Percentiles rank a stretch among this genome's conserved stretches.
These are phyloP conservation scores for Paramecium bursaria DNA, from an alignment of 73 alveolate species.

Conservation along the genomic window DNA sequence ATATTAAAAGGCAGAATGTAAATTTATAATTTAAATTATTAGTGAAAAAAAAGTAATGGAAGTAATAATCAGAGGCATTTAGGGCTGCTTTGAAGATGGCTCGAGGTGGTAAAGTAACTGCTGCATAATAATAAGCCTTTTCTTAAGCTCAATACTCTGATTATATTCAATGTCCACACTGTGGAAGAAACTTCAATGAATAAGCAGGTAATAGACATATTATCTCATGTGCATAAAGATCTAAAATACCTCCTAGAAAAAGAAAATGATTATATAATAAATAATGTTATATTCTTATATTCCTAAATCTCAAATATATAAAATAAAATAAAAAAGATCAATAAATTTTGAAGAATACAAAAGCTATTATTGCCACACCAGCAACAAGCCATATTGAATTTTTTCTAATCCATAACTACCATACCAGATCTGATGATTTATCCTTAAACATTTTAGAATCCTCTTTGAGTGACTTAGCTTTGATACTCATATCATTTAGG, in stretches of 20 bases:
- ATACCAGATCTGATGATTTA: background rate
- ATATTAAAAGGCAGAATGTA: conserved; percentile 47
- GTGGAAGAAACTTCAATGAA: conserved; percentile 71
- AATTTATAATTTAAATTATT: background rate
- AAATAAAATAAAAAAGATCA: too few relatives aligned
- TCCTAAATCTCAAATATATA: too few relatives aligned
- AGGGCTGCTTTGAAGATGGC: conserved; percentile 60
- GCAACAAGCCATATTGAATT: conserved; percentile 16
- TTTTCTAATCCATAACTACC: conserved; percentile 25
- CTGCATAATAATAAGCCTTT: background rate
- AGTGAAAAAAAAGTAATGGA: conserved; percentile 65
- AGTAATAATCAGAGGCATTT: conserved; percentile 58
- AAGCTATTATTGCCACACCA: background rate
- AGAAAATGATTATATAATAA: too few relatives aligned
- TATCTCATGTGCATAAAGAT: conserved; percentile 46
- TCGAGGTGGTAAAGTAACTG: conserved; percentile 57
- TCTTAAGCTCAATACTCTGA: background rate
- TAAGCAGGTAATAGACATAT: conserved; percentile 64
- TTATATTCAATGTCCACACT: conserved; percentile 44
- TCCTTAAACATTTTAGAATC: conserved; percentile 23
- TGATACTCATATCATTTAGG: conserved; percentile 2
- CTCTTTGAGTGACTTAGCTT: conserved; percentile 31
- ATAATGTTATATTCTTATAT: too few relatives aligned
- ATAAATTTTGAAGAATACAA: conserved; percentile 23
- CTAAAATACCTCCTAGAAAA: too few relatives aligned